These are phyloP conservation scores for Tricholoma flavovirens DNA, from an alignment of 768 basidiomycete genomes.

Conservation along the genomic window DNA sequence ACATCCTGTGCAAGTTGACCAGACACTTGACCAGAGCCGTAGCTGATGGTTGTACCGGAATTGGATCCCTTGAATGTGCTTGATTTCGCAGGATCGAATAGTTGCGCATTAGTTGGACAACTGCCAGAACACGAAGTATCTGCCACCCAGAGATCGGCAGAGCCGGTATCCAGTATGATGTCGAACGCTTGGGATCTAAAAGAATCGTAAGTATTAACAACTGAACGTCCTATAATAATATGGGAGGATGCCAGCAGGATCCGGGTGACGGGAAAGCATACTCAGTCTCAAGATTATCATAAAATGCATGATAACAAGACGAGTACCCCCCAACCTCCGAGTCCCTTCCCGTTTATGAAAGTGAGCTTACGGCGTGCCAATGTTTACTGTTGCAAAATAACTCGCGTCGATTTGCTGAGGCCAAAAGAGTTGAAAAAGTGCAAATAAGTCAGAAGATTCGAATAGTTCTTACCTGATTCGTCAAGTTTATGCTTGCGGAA, in stretches of 20 bases:
- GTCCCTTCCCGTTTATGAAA: constrained; percentile 5
- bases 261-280: neutral
- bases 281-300: no score
- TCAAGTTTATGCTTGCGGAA: neutral
- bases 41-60: constrained; percentile 31
- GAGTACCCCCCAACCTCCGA: no score
- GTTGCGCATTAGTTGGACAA: neutral
- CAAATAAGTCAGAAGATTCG: no score
- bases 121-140: constrained; percentile 33
- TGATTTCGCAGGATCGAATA: neutral
- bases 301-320: no score
- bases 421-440: neutral
- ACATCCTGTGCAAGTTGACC: constrained; percentile 55
- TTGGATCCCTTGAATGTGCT: neutral
- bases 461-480: neutral
- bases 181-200: constrained; percentile 61
- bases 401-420: constrained; percentile 46
- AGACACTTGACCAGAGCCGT: constrained; percentile 66
- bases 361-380: constrained; percentile 59
- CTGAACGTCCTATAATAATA: neutral
- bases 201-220: neutral
- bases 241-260: neutral
- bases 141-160: constrained; percentile 87
- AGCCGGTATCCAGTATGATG: constrained; percentile 88
- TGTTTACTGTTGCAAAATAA: constrained; percentile 48